Percentiles rank a stretch among this genome's conserved stretches.
phyloP scores from a whole-genome alignment of 2,329 filamentous ascomycete species.

The Ophiocordyceps camponoti-leonardi region DNA sequence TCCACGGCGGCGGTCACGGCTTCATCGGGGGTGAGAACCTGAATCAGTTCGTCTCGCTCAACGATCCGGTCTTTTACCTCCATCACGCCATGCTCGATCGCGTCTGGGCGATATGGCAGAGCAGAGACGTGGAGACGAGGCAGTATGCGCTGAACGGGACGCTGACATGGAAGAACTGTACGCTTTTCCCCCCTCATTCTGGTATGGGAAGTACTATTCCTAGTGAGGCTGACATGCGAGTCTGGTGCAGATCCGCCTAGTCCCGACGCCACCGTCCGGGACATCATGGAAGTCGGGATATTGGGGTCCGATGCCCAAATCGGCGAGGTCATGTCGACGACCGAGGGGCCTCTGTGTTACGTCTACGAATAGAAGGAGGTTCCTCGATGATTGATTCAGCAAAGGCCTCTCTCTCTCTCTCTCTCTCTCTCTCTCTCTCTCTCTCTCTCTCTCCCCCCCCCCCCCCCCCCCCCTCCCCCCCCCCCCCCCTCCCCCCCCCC shows the following conservation, averaged over 20 bases:
- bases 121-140: neutral
- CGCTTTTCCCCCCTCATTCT: too few relatives aligned
- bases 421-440: too few relatives aligned
- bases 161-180: neutral
- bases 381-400: too few relatives aligned
- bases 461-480: too few relatives aligned
- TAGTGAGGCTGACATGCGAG: too few relatives aligned
- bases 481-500: too few relatives aligned
- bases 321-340: neutral
- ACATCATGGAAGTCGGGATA: neutral
- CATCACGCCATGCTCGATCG: slow-evolving; percentile 12
- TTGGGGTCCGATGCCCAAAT: neutral
- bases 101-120: slow-evolving; percentile 11
- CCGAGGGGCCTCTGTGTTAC: neutral
- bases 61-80: slow-evolving; percentile 12
- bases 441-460: too few relatives aligned
- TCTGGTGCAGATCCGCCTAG: neutral
- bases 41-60: slow-evolving; percentile 7
- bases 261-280: neutral
- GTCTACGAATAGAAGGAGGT: neutral
- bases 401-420: too few relatives aligned
- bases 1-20: slow-evolving; percentile 16
- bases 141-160: neutral
- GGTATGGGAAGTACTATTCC: too few relatives aligned
- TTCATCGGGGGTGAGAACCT: slow-evolving; percentile 3